Evolutionary conservation across 371 early-diverging fungal species (phyloP).

Genomic region (Rhizopus microsporus): DNA sequence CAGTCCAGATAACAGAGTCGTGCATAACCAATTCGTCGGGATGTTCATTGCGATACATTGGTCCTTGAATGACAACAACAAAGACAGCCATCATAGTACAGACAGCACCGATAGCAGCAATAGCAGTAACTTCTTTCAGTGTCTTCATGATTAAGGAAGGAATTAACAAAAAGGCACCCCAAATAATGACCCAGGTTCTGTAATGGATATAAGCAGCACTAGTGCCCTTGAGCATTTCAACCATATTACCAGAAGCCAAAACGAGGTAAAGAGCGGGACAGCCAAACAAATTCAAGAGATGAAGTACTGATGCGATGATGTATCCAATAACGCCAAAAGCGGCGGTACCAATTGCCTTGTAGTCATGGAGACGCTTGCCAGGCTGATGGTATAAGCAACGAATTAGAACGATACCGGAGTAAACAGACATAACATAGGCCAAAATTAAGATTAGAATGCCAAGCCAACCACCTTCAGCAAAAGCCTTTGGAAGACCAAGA

Average conservation of each 20-base stretch:
- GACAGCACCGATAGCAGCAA: constrained; percentile 47
- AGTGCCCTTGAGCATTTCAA: constrained; percentile 44
- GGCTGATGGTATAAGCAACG: constrained; percentile 39
- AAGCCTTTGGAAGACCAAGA: constrained; percentile 72
- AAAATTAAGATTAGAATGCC: constrained; percentile 45
- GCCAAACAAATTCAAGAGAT: constrained; percentile 66
- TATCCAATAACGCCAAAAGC: constrained; percentile 68
- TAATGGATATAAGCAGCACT: constrained; percentile 15
- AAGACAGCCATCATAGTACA: constrained; percentile 56
- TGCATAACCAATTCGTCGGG: constrained; percentile 16
- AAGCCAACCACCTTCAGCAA: constrained; percentile 76
- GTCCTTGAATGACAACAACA: constrained; percentile 43
- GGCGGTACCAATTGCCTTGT: constrained; percentile 60
- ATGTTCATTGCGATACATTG: constrained; percentile 28
- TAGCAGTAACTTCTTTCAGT: constrained; percentile 75
- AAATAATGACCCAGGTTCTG: constrained; percentile 65
- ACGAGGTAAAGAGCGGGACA: constrained; percentile 76
- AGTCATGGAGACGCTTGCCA: constrained; percentile 53
- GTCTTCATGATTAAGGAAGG: constrained; percentile 76
- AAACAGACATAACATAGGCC: constrained; percentile 35
- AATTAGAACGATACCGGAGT: constrained; percentile 35
- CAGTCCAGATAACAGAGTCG: constrained; percentile 44
- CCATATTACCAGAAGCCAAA: constrained; percentile 66
- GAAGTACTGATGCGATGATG: constrained; percentile 60
- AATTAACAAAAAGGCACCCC: constrained; percentile 63